Conservation (phyloP, 768 basidiomycete genomes). For the Porphyrellus cyaneotinctus region DNA sequence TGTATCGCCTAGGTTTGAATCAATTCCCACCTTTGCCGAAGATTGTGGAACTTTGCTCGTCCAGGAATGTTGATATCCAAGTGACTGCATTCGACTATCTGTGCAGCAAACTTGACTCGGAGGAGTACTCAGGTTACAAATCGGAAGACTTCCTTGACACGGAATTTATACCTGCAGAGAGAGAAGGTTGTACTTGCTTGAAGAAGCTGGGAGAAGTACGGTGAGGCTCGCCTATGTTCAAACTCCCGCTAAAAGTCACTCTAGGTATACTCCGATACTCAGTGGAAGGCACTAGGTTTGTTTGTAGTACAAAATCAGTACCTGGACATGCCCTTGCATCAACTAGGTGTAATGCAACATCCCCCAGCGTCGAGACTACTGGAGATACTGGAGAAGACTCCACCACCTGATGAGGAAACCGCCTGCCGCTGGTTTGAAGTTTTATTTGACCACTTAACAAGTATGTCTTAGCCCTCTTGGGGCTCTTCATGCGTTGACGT, state of each 20-base stretch:
- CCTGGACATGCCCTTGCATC: conserved; percentile 44
- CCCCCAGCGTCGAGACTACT: conserved; percentile 59
- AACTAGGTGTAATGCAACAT: conserved; percentile 61
- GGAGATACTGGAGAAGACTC: conserved; percentile 46
- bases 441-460: conserved; percentile 53
- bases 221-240: not conserved
- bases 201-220: conserved; percentile 60
- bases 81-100: conserved; percentile 70
- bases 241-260: not conserved
- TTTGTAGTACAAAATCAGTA: conserved; percentile 50
- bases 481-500: not conserved
- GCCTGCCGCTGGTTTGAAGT: conserved; percentile 62
- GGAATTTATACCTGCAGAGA: conserved; percentile 73
- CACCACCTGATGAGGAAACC: conserved; percentile 46
- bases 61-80: conserved; percentile 42
- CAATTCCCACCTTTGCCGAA: conserved; percentile 59
- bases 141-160: conserved; percentile 47
- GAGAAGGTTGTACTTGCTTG: conserved; percentile 44
- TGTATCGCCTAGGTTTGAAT: conserved; percentile 63
- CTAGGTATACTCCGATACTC: conserved; percentile 62
- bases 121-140: conserved; percentile 54
- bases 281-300: conserved; percentile 71
- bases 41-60: conserved; percentile 65
- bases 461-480: conserved; percentile 32
- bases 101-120: conserved; percentile 56